Percentiles rank a stretch among this genome's conserved stretches.
These are phyloP conservation scores for Rhododendron griersonianum DNA, from an alignment of 148 eudicot species.

Conservation along the genomic window DNA sequence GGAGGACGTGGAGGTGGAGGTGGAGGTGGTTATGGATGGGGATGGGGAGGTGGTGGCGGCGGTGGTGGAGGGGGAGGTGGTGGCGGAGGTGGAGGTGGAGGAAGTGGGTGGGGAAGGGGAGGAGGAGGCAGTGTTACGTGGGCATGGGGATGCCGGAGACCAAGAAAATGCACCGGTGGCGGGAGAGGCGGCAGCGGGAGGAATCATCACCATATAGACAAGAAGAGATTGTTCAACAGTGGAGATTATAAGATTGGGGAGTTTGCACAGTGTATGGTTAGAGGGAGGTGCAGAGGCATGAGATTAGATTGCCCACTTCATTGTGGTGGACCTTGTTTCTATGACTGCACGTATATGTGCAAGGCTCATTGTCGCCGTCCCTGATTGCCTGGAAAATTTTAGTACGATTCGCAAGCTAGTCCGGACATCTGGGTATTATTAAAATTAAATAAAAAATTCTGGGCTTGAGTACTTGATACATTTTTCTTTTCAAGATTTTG, in stretches of 20 bases:
- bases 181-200: not conserved
- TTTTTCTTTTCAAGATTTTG: not conserved
- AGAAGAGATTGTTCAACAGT: conserved; percentile 8
- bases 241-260: conserved; percentile 52
- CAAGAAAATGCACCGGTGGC: not conserved
- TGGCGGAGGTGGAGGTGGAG: conserved; percentile 28
- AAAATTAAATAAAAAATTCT: not conserved
- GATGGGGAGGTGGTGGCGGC: conserved; percentile 30
- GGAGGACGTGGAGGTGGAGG: conserved; percentile 24
- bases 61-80: conserved; percentile 34
- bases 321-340: conserved; percentile 69
- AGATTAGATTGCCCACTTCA: conserved; percentile 76
- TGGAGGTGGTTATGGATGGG: conserved; percentile 35
- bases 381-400: not conserved
- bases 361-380: conserved; percentile 52
- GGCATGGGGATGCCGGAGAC: conserved; percentile 25
- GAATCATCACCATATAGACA: not conserved
- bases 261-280: conserved; percentile 58
- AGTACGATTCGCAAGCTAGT: not conserved
- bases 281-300: conserved; percentile 62
- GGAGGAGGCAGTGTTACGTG: conserved; percentile 34
- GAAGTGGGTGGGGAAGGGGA: conserved; percentile 31
- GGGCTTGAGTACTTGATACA: not conserved
- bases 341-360: conserved; percentile 67
- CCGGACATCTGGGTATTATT: too few relatives aligned